Percentiles rank a stretch among this genome's conserved stretches.
These are phyloP conservation scores for Quercus tomentella DNA, from an alignment of 331 rosid genomes.

Conservation along the genomic window DNA sequence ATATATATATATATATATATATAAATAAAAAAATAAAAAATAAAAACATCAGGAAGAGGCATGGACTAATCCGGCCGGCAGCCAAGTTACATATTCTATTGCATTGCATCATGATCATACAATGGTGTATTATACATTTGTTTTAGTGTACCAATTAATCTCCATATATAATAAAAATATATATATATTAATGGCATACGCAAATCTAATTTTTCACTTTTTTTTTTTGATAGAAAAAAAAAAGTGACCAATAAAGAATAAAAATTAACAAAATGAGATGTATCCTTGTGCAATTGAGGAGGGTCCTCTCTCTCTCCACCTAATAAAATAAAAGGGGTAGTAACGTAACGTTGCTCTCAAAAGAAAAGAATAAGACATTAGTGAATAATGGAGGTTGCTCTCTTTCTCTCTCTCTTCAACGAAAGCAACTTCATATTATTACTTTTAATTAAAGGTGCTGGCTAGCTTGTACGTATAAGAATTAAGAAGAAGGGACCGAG, in stretches of 20 bases:
- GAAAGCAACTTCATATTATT: neutral
- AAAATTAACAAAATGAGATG: no score
- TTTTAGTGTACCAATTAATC: neutral
- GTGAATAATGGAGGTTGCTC: conserved; percentile 6
- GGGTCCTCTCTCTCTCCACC: conserved; percentile 3
- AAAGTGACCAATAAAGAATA: neutral
- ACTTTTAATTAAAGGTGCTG: no score
- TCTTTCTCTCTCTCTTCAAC: neutral
- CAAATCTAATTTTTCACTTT: no score
- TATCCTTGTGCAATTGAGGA: no score
- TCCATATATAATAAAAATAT: neutral
- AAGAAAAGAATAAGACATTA: neutral
- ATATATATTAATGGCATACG: no score
- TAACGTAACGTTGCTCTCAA: neutral
- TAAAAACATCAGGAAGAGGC: neutral
- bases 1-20: no score
- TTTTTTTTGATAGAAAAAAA: no score
- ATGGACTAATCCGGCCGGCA: neutral
- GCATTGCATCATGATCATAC: neutral
- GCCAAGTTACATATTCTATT: neutral
- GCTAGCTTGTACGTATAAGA: no score
- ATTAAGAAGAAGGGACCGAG: no score
- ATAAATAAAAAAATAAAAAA: no score
- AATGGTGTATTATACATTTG: neutral
- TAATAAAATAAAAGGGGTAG: neutral